Evolutionary conservation across 768 basidiomycete species (phyloP).

Genomic region (Naematelia encephala): DNA sequence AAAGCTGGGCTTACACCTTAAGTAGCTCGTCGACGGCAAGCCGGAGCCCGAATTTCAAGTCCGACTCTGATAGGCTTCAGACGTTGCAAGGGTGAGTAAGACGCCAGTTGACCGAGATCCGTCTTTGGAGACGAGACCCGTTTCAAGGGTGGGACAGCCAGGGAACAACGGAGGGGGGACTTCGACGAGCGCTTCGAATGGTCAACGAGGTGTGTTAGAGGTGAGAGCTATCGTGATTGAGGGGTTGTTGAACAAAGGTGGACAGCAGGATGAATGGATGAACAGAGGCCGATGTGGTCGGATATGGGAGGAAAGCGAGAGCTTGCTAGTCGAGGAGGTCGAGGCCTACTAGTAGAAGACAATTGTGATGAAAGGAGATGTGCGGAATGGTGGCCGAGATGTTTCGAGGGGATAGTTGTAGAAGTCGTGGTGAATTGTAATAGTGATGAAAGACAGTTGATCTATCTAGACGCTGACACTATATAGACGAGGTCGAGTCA

Average conservation of each 20-base stretch:
- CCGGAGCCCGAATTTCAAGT: background rate
- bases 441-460: background rate
- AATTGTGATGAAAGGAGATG: background rate
- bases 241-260: background rate
- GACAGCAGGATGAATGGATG: background rate
- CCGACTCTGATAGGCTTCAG: background rate
- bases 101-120: background rate
- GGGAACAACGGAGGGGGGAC: background rate
- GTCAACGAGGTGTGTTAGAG: background rate
- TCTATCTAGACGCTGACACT: background rate
- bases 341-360: background rate
- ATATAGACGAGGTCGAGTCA: background rate
- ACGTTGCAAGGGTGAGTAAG: background rate
- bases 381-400: background rate
- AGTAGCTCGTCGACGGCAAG: background rate
- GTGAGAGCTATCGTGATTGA: background rate
- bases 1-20: background rate
- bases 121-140: background rate
- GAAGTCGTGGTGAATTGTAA: background rate
- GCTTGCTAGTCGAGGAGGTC: background rate
- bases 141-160: background rate
- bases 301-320: background rate
- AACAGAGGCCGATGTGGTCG: background rate
- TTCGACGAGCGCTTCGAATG: background rate
- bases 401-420: no score